Evolutionary conservation across 441 rosid species (phyloP), one percentile per base, ranked within the genome.

Genomic region (Gossypium gossypioides): DNA sequence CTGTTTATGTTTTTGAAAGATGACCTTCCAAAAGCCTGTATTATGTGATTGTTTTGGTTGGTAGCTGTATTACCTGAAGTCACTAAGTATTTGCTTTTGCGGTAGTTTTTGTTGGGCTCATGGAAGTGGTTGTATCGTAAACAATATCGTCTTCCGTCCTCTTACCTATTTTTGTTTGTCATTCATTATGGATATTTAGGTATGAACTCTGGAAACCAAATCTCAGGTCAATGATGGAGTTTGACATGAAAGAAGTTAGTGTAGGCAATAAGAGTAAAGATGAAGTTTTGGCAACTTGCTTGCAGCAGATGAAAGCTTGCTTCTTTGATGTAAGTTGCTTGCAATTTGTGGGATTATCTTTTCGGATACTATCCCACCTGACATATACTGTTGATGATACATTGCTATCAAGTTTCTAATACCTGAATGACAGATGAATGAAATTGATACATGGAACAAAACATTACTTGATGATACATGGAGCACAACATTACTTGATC

Each of bases 151-250:
- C 10, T 63, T 57, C 59, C 44, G 32, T 64, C 12, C 10, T 8
- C 15, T 52, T 40, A 34, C 50, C 67, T 21, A 42, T 50, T 15
- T 58, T 32, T 54, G 13, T 22, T 48, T 21, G 44, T 62, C 21
- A 56, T 32, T 32, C 48, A 22, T 18, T 57, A 1, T 42, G 24
- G 16, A 19, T 74, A 74, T 69, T 32, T 82, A 93, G 98, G 79
- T 87, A 95, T 78, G 92, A 92, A 80, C 91, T 95, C 15, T 95
- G 99, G 99, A 95, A 92, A 82, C 99, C 99, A 76, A 90, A 95
- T 81, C 96, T 92, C 42, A 88, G 99, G 84, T 88, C 99, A 68
- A 81, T 82, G 85, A 95, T 95, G 99, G 99, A 95, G 78, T 75
- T 77, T 69, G 93, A 95, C 83, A 95, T 95, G 99, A 90, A 82